Base-by-base conservation (phyloP, 306 rosid species). In the Vicia faba region DNA sequence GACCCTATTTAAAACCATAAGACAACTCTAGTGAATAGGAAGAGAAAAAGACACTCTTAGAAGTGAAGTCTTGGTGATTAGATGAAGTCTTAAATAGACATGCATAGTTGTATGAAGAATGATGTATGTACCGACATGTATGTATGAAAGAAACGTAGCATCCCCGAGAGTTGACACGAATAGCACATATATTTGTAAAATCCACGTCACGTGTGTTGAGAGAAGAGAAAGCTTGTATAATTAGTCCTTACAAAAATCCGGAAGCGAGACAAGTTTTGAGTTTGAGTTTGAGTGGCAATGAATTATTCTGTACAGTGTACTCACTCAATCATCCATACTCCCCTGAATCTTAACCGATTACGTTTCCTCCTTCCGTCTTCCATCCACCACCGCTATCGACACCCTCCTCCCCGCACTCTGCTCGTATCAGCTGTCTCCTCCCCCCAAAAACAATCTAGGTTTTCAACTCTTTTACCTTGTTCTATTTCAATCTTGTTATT, bases 281-380 rank as follows among this genome's bases (percentile, higher is more conserved):
- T 29, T 29, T 29, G 35, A 29, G 35, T 29, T 29, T 39, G 40
- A 28, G 55, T 29, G n/a, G 41, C 4, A 19, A 72, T 72, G 78
- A 62, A 55, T 64, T 77, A 82, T 67, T 80, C 84, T 64, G 64
- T 80, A 48, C 83, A 69, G 26, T 26, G 28, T 25, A 25, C 31
- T 18, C 6, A 16, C 14, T 10, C 11, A 19, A 48, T 7, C 54
- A 64, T 29, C 14, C 66, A 51, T 23, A 33, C 38, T 33, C 38
- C 38, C 2, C 2, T 0, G 9, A 33, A 33, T 33, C 9, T 5
- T 7, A 31, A 31, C 36, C 73, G 50, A 51, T 67, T 70, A 62
- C 5, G 74, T 63, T 73, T 73, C 36, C 8, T 40, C 38, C 20
- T 62, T 23, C 75, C 54, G 18, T 20, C 66, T 50, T 48, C 46